These are phyloP conservation scores for Lentinula detonsa DNA, from an alignment of 768 basidiomycete species.

Conservation along the genomic window DNA sequence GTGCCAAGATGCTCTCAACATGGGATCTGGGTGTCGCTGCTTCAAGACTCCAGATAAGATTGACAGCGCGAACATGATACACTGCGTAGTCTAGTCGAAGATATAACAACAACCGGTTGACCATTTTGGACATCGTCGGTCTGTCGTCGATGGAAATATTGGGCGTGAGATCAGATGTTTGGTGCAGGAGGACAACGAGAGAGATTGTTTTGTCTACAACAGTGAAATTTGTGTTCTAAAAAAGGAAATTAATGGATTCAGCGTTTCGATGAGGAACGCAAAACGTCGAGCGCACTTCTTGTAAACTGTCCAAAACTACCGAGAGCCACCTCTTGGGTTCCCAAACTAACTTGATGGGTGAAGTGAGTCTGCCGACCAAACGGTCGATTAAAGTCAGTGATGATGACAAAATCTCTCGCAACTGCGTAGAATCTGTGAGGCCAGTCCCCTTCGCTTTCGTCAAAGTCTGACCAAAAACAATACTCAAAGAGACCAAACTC, in stretches of 20 bases:
- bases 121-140: conserved; percentile 50
- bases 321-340: conserved; percentile 59
- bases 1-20: conserved; percentile 76
- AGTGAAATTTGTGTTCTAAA: conserved; percentile 58
- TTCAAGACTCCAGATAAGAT: conserved; percentile 78
- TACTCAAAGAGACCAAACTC: conserved; percentile 42
- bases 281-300: conserved; percentile 37
- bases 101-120: conserved; percentile 67
- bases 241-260: neutral
- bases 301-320: conserved; percentile 43
- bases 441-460: conserved; percentile 14
- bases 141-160: conserved; percentile 50
- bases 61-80: conserved; percentile 80
- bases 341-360: conserved; percentile 45
- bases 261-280: conserved; percentile 4
- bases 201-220: conserved; percentile 60
- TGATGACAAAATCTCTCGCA: conserved; percentile 49
- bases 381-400: conserved; percentile 45
- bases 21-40: conserved; percentile 45
- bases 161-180: conserved; percentile 43
- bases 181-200: conserved; percentile 49
- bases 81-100: conserved; percentile 57
- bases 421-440: conserved; percentile 20
- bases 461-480: conserved; percentile 34
- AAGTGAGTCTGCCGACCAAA: conserved; percentile 39